Percentiles rank a stretch among this genome's conserved stretches.
These are phyloP conservation scores for Globisporangium spiculum DNA, from an alignment of 352 stramenopile genomes.

Conservation along the genomic window DNA sequence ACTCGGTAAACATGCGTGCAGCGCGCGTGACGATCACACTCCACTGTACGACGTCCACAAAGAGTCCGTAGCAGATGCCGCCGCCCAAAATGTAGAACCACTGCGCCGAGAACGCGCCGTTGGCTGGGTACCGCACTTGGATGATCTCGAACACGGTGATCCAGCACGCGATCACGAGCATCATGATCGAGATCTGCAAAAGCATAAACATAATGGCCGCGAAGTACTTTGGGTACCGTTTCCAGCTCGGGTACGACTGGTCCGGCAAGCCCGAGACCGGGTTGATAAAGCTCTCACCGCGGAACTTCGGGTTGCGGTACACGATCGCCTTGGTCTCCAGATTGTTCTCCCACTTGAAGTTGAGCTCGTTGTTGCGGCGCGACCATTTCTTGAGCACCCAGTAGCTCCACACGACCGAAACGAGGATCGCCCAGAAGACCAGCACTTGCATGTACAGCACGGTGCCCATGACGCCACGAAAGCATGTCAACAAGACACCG, in stretches of 20 bases:
- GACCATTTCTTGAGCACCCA: conserved; percentile 79
- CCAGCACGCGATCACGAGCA: conserved; percentile 81
- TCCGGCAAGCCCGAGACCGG: conserved; percentile 60
- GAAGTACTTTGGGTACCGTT: conserved; percentile 72
- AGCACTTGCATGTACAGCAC: conserved; percentile 83
- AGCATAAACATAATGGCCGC: conserved; percentile 64
- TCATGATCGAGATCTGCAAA: conserved; percentile 83
- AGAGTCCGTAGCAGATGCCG: conserved; percentile 75
- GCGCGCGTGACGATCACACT: conserved; percentile 72
- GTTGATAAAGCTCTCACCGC: conserved; percentile 52
- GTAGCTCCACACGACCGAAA: conserved; percentile 83
- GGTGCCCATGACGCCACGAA: conserved; percentile 58
- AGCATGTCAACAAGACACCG: conserved; percentile 62
- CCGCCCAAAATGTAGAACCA: conserved; percentile 81
- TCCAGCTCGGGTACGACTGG: conserved; percentile 73
- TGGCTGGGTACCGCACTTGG: conserved; percentile 66
- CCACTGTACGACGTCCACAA: conserved; percentile 84
- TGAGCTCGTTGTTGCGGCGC: conserved; percentile 71
- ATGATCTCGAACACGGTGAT: conserved; percentile 79
- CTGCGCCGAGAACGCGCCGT: conserved; percentile 65
- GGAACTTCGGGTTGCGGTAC: conserved; percentile 75
- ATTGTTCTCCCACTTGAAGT: conserved; percentile 70
- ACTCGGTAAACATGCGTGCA: conserved; percentile 69
- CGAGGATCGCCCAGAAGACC: conserved; percentile 63
- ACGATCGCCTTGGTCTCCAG: conserved; percentile 61